phyloP scores from a whole-genome alignment of 768 basidiomycete genomes.

The Boletus vermiculosoides region DNA sequence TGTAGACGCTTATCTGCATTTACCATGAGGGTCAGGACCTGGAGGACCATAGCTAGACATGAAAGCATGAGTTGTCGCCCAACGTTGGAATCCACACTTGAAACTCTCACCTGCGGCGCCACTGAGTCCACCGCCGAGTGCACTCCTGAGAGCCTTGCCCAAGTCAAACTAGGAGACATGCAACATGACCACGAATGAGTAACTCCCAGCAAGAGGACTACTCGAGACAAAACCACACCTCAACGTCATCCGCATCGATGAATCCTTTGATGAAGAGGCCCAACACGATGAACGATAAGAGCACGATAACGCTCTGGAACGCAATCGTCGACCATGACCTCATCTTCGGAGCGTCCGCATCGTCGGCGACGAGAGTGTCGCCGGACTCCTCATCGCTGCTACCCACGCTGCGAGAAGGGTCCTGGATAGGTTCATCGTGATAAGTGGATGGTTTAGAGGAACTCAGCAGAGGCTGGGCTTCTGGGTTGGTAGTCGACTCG shows the following conservation, averaged over 20 bases:
- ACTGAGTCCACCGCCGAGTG: slow-evolving; percentile 86
- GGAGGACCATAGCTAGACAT: slow-evolving; percentile 81
- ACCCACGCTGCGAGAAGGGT: neutral
- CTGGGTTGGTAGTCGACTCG: slow-evolving; percentile 6
- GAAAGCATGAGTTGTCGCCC: slow-evolving; percentile 5
- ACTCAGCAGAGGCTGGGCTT: slow-evolving; percentile 26
- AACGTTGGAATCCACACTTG: neutral
- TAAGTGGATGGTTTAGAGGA: slow-evolving; percentile 18
- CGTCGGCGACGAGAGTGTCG: neutral
- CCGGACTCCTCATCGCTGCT: slow-evolving; percentile 21
- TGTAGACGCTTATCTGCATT: neutral
- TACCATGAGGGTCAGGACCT: slow-evolving; percentile 85
- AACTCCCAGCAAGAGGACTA: slow-evolving; percentile 36
- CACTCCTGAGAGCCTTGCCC: slow-evolving; percentile 69
- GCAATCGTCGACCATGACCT: slow-evolving; percentile 13
- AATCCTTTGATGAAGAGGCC: slow-evolving; percentile 66
- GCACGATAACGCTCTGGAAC: slow-evolving; percentile 34
- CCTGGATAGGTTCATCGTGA: slow-evolving; percentile 4
- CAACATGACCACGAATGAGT: slow-evolving; percentile 40
- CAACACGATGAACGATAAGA: slow-evolving; percentile 40
- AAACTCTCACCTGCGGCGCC: slow-evolving; percentile 69
- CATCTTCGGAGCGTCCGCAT: slow-evolving; percentile 3
- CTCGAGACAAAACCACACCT: slow-evolving; percentile 44
- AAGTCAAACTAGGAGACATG: slow-evolving; percentile 71
- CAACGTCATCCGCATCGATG: slow-evolving; percentile 63